Evolutionary conservation across 225 moss, liverwort and hornwort genomes (phyloP), one percentile per base, ranked within the genome.

Genomic region (Takakia lepidozioides): DNA sequence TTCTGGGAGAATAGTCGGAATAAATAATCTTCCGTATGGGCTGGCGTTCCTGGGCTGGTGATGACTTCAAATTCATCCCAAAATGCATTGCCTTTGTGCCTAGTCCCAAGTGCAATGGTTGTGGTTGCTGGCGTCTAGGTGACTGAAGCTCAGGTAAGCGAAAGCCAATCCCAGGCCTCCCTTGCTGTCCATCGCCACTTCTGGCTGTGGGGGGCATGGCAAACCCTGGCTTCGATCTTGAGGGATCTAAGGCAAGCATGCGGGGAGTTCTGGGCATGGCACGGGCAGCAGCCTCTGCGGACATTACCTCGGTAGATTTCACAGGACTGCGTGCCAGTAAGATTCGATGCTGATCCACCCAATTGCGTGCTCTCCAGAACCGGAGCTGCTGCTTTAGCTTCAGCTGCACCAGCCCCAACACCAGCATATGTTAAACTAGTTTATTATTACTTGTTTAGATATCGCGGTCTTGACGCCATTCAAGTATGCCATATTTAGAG

Each of bases 331-430:
- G 52, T 51, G 52, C 58, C 26, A 59, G 54, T 35, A 70, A 8
- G 25, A 58, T 22, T 37, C 54, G 62, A 54, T 63, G 49, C 49
- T 59, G 48, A 1, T 36, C 29, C 9, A 58, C 49, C 54, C 63
- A 58, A 43, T 38, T 63, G 17, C 49, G 53, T 49, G 58, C 54
- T 63, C 69, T 70, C 58, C 52, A 62, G n/a, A 57, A 57, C 30
- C 62, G 51, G 10, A 62, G 62, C 32, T 69, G 57, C 19, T 61
- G 52, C 40, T 53, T 62, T 7, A 62, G 20, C 38, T 49, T 59
- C 8, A 64, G 17, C 59, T 59, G 55, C 38, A 36, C 29, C 17
- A 15, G 25, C 18, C 29, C 60, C 28, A 5, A 51, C 27, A 27
- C n/a, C 2, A 22, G 8, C 19, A 45, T 45, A 40, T 13, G 40